phyloP scores from a whole-genome alignment of 495 filamentous ascomycete species.

The Penicillium arizonense region DNA sequence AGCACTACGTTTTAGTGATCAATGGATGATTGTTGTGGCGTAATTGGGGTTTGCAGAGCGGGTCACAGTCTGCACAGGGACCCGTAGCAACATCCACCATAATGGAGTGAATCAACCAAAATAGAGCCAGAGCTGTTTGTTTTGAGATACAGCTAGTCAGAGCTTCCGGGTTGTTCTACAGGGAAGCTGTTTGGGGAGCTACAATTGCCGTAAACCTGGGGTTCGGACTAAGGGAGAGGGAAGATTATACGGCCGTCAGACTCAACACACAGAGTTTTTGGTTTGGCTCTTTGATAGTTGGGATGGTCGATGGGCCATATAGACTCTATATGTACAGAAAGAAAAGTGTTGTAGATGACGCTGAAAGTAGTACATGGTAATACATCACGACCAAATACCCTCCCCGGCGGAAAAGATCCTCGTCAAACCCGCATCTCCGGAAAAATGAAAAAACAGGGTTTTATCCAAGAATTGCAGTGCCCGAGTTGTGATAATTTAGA shows the following conservation, averaged over 20 bases:
- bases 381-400: constrained; percentile 38
- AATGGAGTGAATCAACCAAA: background rate
- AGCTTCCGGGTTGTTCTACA: constrained; percentile 7
- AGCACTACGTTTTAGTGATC: constrained; percentile 9
- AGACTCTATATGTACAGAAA: constrained; percentile 50
- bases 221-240: constrained; percentile 2
- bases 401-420: constrained; percentile 28
- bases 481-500: constrained; percentile 32
- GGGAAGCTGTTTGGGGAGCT: constrained; percentile 3
- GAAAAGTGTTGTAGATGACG: constrained; percentile 38
- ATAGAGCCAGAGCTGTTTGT: background rate
- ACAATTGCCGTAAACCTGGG: background rate
- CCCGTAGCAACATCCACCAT: constrained; percentile 1
- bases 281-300: constrained; percentile 34
- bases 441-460: constrained; percentile 8
- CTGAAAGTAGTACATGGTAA: constrained; percentile 43
- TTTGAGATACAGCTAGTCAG: background rate
- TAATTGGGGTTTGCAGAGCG: constrained; percentile 8
- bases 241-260: constrained; percentile 23
- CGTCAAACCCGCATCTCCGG: constrained; percentile 13
- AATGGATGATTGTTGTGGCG: constrained; percentile 13
- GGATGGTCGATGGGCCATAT: constrained; percentile 33
- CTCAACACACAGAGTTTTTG: constrained; percentile 38
- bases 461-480: constrained; percentile 13
- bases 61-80: constrained; percentile 2